These are phyloP conservation scores for Diplotaxis tenuifolia DNA, from an alignment of 345 rosid genomes.

Conservation along the genomic window DNA sequence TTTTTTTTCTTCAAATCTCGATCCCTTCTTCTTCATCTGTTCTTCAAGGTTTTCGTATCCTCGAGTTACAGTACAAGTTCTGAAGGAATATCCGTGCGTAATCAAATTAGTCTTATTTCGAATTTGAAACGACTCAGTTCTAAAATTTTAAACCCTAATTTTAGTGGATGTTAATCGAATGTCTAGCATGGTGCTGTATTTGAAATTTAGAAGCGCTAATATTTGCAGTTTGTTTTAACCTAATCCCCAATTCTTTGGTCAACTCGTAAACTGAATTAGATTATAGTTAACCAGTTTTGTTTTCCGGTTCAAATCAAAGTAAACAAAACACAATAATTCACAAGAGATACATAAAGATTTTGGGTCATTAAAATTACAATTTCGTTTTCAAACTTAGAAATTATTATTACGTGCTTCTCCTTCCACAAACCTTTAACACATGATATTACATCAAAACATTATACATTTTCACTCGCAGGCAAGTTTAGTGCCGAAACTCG, in stretches of 20 bases:
- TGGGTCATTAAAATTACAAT: background rate
- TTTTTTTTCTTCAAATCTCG: no score
- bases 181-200: background rate
- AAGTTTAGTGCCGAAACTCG: constrained; percentile 93
- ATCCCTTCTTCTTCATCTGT: background rate
- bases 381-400: background rate
- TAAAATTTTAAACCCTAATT: background rate
- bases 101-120: background rate
- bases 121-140: background rate
- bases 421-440: constrained; percentile 21
- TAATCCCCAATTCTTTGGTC: background rate
- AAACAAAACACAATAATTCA: background rate
- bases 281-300: background rate
- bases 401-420: constrained; percentile 30
- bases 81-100: background rate
- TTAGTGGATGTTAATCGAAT: background rate
- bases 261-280: background rate
- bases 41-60: background rate
- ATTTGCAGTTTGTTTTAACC: background rate
- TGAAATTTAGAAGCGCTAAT: background rate
- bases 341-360: background rate
- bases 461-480: constrained; percentile 69
- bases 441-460: constrained; percentile 31
- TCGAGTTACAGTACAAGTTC: background rate
- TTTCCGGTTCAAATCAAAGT: background rate